Evolutionary conservation across 2,329 filamentous ascomycete genomes (phyloP).

Genomic region (Neonectria ditissima): DNA sequence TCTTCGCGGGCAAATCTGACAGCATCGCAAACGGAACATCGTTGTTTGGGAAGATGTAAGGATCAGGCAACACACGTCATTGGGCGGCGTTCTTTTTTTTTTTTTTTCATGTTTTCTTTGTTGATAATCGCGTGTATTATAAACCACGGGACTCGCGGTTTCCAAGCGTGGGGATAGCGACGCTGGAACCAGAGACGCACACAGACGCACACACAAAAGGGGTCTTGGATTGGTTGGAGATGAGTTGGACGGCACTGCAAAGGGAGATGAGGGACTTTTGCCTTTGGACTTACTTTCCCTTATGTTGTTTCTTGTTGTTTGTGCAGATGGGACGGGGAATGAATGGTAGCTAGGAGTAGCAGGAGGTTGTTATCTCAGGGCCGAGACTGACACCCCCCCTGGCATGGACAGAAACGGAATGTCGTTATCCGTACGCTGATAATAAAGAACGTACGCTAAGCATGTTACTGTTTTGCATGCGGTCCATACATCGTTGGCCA

Average conservation of each 20-base stretch:
- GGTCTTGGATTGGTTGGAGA: slow-evolving; percentile 33
- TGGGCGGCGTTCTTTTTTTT: slow-evolving; percentile 28
- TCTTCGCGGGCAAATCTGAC: slow-evolving; percentile 34
- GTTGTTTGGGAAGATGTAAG: slow-evolving; percentile 26
- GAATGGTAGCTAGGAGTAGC: slow-evolving; percentile 9
- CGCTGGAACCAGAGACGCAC: slow-evolving; percentile 22
- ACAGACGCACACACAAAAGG: slow-evolving; percentile 23
- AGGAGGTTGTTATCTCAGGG: slow-evolving; percentile 7
- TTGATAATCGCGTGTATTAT: slow-evolving; percentile 29
- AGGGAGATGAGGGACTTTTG: slow-evolving; percentile 11
- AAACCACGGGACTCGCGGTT: slow-evolving; percentile 14
- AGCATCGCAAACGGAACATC: slow-evolving; percentile 13
- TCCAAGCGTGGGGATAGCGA: slow-evolving; percentile 1
- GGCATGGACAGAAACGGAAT: slow-evolving; percentile 21
- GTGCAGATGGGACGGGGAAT: slow-evolving; percentile 15
- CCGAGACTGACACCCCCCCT: slow-evolving; percentile 21
- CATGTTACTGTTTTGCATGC: slow-evolving; percentile 37
- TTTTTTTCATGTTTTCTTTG: slow-evolving; percentile 16
- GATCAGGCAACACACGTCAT: slow-evolving; percentile 14
- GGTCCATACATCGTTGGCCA: slow-evolving; percentile 11
- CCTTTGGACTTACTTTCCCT: slow-evolving; percentile 21
- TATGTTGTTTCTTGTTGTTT: slow-evolving; percentile 10
- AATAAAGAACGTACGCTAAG: slow-evolving; percentile 34
- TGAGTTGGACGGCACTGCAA: slow-evolving; percentile 21
- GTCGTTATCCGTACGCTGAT: slow-evolving; percentile 29